phyloP scores from a whole-genome alignment of 805 yeast genomes.

The Zygotorulaspora florentina region DNA sequence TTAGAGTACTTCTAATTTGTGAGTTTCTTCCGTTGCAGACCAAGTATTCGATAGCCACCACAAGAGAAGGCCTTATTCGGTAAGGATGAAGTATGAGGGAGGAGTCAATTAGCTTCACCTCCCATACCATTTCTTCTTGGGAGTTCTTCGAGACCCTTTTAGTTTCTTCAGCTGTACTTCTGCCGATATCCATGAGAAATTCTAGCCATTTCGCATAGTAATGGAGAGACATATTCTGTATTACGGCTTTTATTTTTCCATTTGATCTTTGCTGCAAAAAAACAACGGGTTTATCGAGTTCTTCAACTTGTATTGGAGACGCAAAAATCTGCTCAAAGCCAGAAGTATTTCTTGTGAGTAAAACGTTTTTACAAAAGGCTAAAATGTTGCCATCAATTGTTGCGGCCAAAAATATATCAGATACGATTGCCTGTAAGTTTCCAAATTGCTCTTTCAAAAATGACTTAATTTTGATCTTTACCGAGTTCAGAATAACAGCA shows the following conservation, averaged over 20 bases:
- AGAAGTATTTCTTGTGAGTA: constrained; percentile 14
- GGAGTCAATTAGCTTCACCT: constrained; percentile 44
- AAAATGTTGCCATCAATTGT: constrained; percentile 16
- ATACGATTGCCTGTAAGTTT: constrained; percentile 7
- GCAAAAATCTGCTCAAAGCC: constrained; percentile 30
- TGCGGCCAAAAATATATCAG: constrained; percentile 13
- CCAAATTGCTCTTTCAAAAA: constrained; percentile 21
- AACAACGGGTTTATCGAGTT: constrained; percentile 39
- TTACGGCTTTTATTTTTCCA: constrained; percentile 39
- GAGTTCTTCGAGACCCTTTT: background rate
- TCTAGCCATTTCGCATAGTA: constrained; percentile 60
- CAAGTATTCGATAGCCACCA: constrained; percentile 50
- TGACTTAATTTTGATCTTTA: constrained; percentile 12
- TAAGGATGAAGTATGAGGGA: constrained; percentile 63
- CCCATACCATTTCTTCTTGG: constrained; percentile 10
- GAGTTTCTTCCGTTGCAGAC: constrained; percentile 42
- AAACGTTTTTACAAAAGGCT: constrained; percentile 11
- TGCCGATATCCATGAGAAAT: constrained; percentile 5
- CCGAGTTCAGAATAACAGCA: constrained; percentile 14
- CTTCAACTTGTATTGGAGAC: constrained; percentile 34
- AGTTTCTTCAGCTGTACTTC: background rate
- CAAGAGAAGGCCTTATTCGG: constrained; percentile 50
- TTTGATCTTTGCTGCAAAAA: constrained; percentile 38
- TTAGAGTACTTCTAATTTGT: constrained; percentile 43
- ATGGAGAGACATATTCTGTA: constrained; percentile 48